Conservation (phyloP, 768 basidiomycete species). For the Suillus subalutaceus region DNA sequence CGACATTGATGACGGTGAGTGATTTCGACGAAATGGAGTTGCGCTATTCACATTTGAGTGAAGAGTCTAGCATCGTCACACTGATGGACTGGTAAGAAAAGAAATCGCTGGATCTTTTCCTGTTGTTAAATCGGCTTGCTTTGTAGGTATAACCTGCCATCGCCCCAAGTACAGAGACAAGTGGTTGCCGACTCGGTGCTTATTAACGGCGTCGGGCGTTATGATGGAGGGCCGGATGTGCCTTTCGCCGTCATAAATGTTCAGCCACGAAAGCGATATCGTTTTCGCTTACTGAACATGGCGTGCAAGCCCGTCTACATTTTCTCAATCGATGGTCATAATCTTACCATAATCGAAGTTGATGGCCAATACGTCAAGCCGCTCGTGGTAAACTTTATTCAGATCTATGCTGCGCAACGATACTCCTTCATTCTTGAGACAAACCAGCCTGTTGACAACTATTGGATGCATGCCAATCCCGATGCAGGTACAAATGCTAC, state of each 20-base stretch:
- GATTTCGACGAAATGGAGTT: not conserved
- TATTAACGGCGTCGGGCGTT: conserved; percentile 44
- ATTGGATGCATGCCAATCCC: conserved; percentile 46
- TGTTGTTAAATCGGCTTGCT: not conserved
- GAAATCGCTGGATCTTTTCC: not conserved
- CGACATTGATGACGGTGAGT: not conserved
- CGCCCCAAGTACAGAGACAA: not conserved
- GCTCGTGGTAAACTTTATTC: conserved; percentile 40
- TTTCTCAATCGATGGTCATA: conserved; percentile 50
- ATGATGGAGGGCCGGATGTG: conserved; percentile 32
- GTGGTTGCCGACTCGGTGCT: conserved; percentile 14
- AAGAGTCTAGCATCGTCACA: not conserved
- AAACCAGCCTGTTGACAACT: conserved; percentile 40
- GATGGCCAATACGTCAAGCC: conserved; percentile 45
- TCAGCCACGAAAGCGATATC: conserved; percentile 36
- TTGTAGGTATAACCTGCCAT: not conserved
- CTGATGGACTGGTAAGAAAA: not conserved
- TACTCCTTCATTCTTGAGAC: conserved; percentile 50
- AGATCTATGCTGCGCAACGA: conserved; percentile 54
- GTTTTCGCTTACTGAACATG: conserved; percentile 41
- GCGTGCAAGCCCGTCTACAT: conserved; percentile 46
- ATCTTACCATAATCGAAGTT: conserved; percentile 49
- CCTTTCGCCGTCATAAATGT: conserved; percentile 41
- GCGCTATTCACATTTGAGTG: not conserved
- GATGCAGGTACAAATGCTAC: conserved; percentile 39